Evolutionary conservation across 1,284 basidiomycete genomes (phyloP), one percentile per base, ranked within the genome.

Genomic region (Ganoderma multipileum): DNA sequence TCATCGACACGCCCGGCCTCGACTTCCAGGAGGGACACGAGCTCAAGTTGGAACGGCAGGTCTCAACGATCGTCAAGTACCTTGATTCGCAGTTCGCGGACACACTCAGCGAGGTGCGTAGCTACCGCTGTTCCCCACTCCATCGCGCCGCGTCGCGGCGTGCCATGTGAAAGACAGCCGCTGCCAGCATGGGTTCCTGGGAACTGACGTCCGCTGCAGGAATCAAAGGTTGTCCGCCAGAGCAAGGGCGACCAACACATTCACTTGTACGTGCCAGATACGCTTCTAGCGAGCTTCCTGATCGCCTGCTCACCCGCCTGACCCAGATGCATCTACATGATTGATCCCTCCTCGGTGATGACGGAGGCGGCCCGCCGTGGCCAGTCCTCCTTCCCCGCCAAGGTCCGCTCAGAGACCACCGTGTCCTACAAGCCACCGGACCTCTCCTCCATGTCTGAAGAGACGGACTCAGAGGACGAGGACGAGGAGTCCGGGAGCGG

Each of bases 241-340:
- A 93, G 87, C 81, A 94, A 91, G 81, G 93, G 91, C 66, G 93
- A 95, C 80, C 89, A 93, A 76, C 92, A 94, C 76, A 89, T 95
- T 75, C 91, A 95, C 81, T 80, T 95, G 92, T 95, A 77, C 79
- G 91, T 79, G 55, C 33, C 39, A n/a, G 28, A 47, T 47, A 30
- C 28, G n/a, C 60, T 39, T 16, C 57, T 61, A 55, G 28, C 52
- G 28, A 30, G 14, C 63, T 57, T 18, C 39, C 59, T 58, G 57
- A 57, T 38, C 58, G 52, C 42, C 54, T 50, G 66, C 75, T 80
- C 76, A 77, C 74, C 68, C 57, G 28, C 36, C 30, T 64, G 71
- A 30, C 61, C 18, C 67, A 92, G 92, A 65, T 93, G 91, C 78
- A 91, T 95, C 71, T 95, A 95, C 79, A 86, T 94, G 85, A 86